Evolutionary conservation across 2,329 filamentous ascomycete genomes (phyloP), one percentile per base, ranked within the genome.

Genomic region (Arthroderma sp.): DNA sequence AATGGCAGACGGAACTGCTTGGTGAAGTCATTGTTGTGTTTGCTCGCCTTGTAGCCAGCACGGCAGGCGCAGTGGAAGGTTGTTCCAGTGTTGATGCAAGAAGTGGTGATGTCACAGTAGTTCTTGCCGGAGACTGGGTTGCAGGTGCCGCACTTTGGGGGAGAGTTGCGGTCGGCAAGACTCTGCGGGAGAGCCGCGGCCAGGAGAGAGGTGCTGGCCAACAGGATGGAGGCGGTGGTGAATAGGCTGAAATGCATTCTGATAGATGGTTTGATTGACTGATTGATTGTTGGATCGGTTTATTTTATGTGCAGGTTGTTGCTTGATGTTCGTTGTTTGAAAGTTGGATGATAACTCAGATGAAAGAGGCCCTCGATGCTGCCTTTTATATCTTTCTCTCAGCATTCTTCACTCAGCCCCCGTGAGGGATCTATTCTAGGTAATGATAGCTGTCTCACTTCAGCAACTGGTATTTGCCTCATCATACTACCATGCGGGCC

Each of bases 61-160:
- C 71, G 70, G 59, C 71, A 73, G 62, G 71, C 71, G 56, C 71
- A 73, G 64, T 73, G 70, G 68, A 72, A 73, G 21, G 65, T 60
- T 4, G 62, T 63, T 54, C 71, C 71, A 0, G 71, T 73, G 65
- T 69, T 73, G 61, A 74, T 75, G 63, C 73, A 75, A 5, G 73
- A 74, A 23, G 73, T 75, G 13, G 71, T 74, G 43, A 71, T 63
- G 59, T 75, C 69, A 61, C 73, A 75, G 59, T 63, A 60, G 61
- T 74, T 74, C 54, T 70, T 51, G 57, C 70, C 71, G 2, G 70
- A 70, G 58, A 71, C 37, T 2, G 72, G 70, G 60, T 73, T 72
- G 67, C 72, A 74, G 51, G 68, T 70, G 23, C 68, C 67, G 60
- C 70, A 73, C 28, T 57, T 61, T 9, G 67, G 64, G 2, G 60